These are phyloP conservation scores for Kurtzmaniella cleridarum DNA, from an alignment of 805 yeast genomes.

Conservation along the genomic window DNA sequence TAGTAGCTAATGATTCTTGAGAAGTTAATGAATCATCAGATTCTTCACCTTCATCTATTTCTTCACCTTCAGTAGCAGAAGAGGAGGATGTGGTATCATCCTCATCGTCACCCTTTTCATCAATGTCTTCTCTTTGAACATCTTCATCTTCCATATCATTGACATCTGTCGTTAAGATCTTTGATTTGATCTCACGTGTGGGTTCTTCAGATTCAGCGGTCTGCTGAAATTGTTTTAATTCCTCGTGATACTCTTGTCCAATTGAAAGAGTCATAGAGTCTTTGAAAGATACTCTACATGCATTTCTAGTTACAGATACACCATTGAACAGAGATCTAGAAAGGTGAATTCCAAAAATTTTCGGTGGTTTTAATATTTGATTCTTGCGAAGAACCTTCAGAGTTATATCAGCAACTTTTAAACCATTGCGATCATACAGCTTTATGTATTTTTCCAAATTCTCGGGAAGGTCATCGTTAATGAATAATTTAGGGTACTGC, in stretches of 20 bases:
- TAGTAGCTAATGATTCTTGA: slow-evolving; percentile 11
- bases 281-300: slow-evolving; percentile 64
- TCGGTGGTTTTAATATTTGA: slow-evolving; percentile 60
- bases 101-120: slow-evolving; percentile 26
- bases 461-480: slow-evolving; percentile 62
- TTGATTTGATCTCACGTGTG: slow-evolving; percentile 13
- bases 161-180: slow-evolving; percentile 22
- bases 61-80: slow-evolving; percentile 11
- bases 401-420: slow-evolving; percentile 42
- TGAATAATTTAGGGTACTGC: slow-evolving; percentile 34
- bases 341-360: slow-evolving; percentile 70
- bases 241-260: slow-evolving; percentile 36
- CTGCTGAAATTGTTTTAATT: slow-evolving; percentile 30
- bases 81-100: slow-evolving; percentile 16
- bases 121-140: slow-evolving; percentile 34
- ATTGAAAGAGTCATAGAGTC: slow-evolving; percentile 48
- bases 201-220: slow-evolving; percentile 11
- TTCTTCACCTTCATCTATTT: slow-evolving; percentile 10
- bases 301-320: slow-evolving; percentile 61
- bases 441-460: slow-evolving; percentile 44
- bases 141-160: slow-evolving; percentile 28
- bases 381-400: slow-evolving; percentile 67
- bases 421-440: slow-evolving; percentile 38
- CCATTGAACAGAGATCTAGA: slow-evolving; percentile 79
- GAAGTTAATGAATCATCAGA: slow-evolving; percentile 18